These are phyloP conservation scores for Astrephomene gubernaculifera DNA, from an alignment of 139 green algal species.

Conservation along the genomic window DNA sequence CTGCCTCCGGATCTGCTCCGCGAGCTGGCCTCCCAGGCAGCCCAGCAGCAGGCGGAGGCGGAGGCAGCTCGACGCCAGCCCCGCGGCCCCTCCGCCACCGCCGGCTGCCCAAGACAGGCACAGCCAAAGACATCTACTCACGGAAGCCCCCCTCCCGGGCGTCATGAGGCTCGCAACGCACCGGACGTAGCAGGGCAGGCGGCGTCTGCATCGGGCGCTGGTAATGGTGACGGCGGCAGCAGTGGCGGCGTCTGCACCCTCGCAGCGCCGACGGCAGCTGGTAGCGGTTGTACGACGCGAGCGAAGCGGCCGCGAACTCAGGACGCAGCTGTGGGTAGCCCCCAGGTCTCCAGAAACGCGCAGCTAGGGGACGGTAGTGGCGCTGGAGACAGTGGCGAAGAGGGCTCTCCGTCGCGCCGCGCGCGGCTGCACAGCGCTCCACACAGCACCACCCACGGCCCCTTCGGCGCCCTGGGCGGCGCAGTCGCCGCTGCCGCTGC, in stretches of 20 bases:
- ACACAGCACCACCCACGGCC: not conserved
- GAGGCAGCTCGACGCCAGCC: not conserved
- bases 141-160: no score
- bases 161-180: no score
- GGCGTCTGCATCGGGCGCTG: not conserved
- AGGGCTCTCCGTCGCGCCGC: no score
- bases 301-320: not conserved
- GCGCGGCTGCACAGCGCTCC: not conserved
- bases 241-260: not conserved
- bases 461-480: not conserved
- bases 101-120: not conserved
- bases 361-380: not conserved
- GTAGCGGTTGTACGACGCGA: not conserved
- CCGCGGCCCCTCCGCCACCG: not conserved
- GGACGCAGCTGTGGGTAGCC: no score
- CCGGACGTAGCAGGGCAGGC: not conserved
- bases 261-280: not conserved
- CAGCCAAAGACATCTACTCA: not conserved
- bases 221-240: not conserved
- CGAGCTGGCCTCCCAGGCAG: conserved; percentile 14
- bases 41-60: not conserved
- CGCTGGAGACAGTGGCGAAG: not conserved
- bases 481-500: not conserved
- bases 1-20: conserved; percentile 11
- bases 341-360: no score